Percentiles rank a stretch among this genome's conserved stretches.
Conservation (phyloP, 305 asterid species). For the Caryopteris hybrid region DNA sequence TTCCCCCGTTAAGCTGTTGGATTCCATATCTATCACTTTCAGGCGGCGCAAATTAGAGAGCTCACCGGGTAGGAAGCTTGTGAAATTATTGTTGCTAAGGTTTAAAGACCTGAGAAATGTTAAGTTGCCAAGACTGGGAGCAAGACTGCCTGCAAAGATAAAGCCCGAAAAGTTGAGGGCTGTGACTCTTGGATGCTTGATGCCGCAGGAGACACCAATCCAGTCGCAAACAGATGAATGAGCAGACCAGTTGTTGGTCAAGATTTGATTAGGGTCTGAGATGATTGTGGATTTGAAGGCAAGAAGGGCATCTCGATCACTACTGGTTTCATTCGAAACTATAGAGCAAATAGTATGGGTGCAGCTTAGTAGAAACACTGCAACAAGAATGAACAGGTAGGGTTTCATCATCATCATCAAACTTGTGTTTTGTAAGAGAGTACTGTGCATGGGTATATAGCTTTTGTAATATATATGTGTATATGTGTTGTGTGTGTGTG, state of each 20-base stretch:
- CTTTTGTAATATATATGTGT: too few species aligned
- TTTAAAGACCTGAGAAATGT: constrained; percentile 37
- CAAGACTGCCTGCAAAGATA: constrained; percentile 28
- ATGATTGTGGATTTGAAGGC: constrained; percentile 27
- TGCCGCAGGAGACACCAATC: constrained; percentile 42
- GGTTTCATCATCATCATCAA: too few species aligned
- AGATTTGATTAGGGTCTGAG: constrained; percentile 21
- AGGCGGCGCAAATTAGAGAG: constrained; percentile 27
- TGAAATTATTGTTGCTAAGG: constrained; percentile 34
- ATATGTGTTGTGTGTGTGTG: too few species aligned
- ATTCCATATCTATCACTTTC: constrained; percentile 10
- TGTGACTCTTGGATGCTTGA: constrained; percentile 21
- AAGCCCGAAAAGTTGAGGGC: constrained; percentile 37
- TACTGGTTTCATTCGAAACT: neutral
- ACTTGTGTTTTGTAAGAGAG: too few species aligned
- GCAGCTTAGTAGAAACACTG: neutral
- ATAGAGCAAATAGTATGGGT: neutral
- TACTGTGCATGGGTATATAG: too few species aligned
- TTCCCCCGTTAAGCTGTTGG: constrained; percentile 31
- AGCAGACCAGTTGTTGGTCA: constrained; percentile 31
- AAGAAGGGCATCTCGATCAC: constrained; percentile 23
- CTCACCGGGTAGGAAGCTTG: constrained; percentile 32
- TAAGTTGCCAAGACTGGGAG: constrained; percentile 45
- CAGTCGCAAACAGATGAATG: constrained; percentile 35
- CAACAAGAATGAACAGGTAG: too few species aligned